phyloP scores from a whole-genome alignment of 495 filamentous ascomycete species.

The Penicillium silybi region DNA sequence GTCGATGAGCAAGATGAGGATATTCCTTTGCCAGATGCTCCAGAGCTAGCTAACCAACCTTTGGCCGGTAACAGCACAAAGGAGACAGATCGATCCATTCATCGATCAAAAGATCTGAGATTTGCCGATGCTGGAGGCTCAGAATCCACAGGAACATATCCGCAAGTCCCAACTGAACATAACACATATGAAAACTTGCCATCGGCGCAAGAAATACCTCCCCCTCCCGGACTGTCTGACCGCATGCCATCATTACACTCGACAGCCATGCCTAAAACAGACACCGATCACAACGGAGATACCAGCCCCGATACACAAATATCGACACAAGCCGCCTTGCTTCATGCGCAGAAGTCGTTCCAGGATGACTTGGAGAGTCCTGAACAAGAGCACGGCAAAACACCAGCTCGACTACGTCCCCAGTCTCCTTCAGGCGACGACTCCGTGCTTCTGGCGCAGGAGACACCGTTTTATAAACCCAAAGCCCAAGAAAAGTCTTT shows the following conservation, averaged over 20 bases:
- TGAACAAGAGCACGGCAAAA: slow-evolving; percentile 8
- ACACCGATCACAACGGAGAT: slow-evolving; percentile 16
- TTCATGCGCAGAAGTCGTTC: slow-evolving; percentile 45
- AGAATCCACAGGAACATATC: neutral
- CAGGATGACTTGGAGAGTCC: slow-evolving; percentile 42
- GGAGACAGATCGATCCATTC: neutral
- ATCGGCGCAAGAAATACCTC: slow-evolving; percentile 35
- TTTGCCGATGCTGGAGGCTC: slow-evolving; percentile 11
- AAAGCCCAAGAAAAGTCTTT: slow-evolving; percentile 7
- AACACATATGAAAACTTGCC: slow-evolving; percentile 34
- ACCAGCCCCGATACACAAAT: slow-evolving; percentile 34
- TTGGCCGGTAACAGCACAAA: neutral
- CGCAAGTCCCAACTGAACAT: slow-evolving; percentile 8
- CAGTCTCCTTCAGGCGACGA: slow-evolving; percentile 11
- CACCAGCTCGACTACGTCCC: slow-evolving; percentile 15
- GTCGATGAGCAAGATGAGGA: neutral
- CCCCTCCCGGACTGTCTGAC: slow-evolving; percentile 25
- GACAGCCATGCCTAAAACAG: slow-evolving; percentile 24
- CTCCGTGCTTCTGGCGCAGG: slow-evolving; percentile 19
- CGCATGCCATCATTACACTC: slow-evolving; percentile 39
- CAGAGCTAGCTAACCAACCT: neutral
- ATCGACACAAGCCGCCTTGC: slow-evolving; percentile 49
- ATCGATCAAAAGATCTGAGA: slow-evolving; percentile 15
- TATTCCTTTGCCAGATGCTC: neutral
- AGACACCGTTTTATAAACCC: slow-evolving; percentile 34